phyloP scores from a whole-genome alignment of 23 red algal genomes.

The Pyropia yezoensis region DNA sequence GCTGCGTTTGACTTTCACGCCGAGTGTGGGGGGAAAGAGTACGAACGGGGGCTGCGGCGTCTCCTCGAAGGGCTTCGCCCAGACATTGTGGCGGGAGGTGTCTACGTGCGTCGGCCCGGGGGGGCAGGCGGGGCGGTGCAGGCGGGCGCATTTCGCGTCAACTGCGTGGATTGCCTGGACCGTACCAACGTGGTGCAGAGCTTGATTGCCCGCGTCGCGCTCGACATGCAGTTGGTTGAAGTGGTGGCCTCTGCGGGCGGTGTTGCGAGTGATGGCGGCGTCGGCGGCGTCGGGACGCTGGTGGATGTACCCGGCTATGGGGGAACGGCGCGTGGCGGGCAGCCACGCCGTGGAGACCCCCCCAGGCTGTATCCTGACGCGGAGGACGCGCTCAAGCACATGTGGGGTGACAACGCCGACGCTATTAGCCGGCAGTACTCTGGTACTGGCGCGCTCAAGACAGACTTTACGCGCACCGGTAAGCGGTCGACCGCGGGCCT shows the following conservation, averaged over 20 bases:
- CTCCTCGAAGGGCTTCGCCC: slow-evolving; percentile 36
- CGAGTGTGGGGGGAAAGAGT: slow-evolving; percentile 76
- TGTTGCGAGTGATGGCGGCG: neutral
- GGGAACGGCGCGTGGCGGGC: neutral
- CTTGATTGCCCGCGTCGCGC: slow-evolving; percentile 37
- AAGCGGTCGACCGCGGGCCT: slow-evolving; percentile 90
- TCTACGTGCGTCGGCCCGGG: neutral
- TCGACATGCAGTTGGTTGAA: slow-evolving; percentile 39
- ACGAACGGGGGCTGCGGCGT: slow-evolving; percentile 70
- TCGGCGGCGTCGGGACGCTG: slow-evolving; percentile 1
- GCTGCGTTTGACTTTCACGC: slow-evolving; percentile 96
- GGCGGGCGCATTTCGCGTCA: slow-evolving; percentile 88
- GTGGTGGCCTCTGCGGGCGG: slow-evolving; percentile 6
- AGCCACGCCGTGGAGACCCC: neutral
- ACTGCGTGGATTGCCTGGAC: slow-evolving; percentile 97
- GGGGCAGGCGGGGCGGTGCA: slow-evolving; percentile 12
- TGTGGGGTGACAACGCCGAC: slow-evolving; percentile 97
- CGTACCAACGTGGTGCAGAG: slow-evolving; percentile 93
- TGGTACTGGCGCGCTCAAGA: slow-evolving; percentile 91
- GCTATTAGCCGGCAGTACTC: slow-evolving; percentile 87
- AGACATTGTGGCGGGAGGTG: slow-evolving; percentile 31
- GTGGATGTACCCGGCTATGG: neutral
- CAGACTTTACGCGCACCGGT: slow-evolving; percentile 87
- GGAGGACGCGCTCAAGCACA: slow-evolving; percentile 69
- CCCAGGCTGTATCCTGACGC: slow-evolving; percentile 38